Conservation (phyloP, 768 basidiomycete species). For the Mrakia gelida region DNA sequence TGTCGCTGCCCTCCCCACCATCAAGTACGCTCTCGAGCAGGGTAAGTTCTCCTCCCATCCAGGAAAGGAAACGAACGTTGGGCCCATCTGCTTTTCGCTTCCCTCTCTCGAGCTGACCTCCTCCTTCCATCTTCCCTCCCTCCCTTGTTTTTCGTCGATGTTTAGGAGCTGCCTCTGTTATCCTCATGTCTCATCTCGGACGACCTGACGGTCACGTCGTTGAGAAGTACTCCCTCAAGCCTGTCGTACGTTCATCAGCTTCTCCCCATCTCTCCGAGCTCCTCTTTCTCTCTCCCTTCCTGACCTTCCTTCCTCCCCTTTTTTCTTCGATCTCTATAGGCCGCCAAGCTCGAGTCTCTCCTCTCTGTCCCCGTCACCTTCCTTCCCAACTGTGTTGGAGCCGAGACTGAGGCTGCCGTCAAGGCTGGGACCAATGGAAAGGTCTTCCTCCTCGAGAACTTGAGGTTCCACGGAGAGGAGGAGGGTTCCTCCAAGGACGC, state of each 20-base stretch:
- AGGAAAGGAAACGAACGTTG: neutral
- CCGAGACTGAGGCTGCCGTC: conserved; percentile 75
- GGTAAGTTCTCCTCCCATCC: conserved; percentile 49
- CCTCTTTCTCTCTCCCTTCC: neutral
- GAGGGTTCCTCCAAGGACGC: conserved; percentile 91
- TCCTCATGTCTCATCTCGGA: conserved; percentile 97
- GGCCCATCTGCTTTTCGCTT: conserved; percentile 11
- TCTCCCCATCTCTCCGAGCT: neutral
- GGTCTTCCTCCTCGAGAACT: conserved; percentile 91
- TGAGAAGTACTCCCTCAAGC: conserved; percentile 83
- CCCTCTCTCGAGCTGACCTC: conserved; percentile 26
- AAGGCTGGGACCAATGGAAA: conserved; percentile 54
- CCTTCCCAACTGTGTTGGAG: conserved; percentile 76
- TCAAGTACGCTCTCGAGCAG: conserved; percentile 83
- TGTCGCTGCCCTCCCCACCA: conserved; percentile 91
- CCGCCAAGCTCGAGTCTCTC: conserved; percentile 69
- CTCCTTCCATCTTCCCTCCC: neutral
- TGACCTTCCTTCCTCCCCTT: neutral
- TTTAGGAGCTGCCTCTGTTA: conserved; percentile 61
- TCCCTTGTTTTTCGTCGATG: conserved; percentile 1
- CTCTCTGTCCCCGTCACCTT: conserved; percentile 73
- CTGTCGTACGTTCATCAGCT: conserved; percentile 51
- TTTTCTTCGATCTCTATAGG: conserved; percentile 35
- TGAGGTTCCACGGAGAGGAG: conserved; percentile 97
- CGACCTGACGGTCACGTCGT: conserved; percentile 90